Base-by-base conservation (phyloP, 352 stramenopile species). In the Albugo laibachii region DNA sequence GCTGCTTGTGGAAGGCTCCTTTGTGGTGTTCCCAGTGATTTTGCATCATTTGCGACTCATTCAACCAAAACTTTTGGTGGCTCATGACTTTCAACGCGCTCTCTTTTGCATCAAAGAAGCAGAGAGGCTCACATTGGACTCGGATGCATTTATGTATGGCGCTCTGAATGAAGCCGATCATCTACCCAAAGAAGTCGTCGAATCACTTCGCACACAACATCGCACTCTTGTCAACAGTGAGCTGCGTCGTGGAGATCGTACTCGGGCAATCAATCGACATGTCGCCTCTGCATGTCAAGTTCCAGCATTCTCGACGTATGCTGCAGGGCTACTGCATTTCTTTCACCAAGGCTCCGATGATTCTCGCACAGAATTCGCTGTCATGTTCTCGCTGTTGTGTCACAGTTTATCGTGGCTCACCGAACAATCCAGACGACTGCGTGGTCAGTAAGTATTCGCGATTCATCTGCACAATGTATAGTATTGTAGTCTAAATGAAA, bases 21-120 rank as follows among this genome's bases (percentile, higher is more conserved):
- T 74, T 40, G 75, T 91, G 20, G 73, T 95, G 1, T 92, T 94
- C 36, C 55, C 80, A 8, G 70, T 87, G 24, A 83, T 84, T 44
- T 62, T 93, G 40, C 68, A 80, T n/a, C 72, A 87, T 36, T 54
- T 87, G 31, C 66, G 75, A 20, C 66, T 57, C 6, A 49, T 87
- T 11, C 66, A 83, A 49, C 56, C 61, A 18, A 47, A 48, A n/a
- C 41, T 87, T 15, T 47, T 85, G 13, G 42, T 16, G 8, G 47
- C 80, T 1, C 51, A 68, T 13, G 75, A 87, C 42, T 87, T 87
- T 24, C 75, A 87, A 36, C 50, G 55, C 8, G 72, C 85, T 39
- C 49, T 87, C 19, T 70, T 69, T n/a, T 65, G 65, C 13, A 82
- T 87, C 48, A 87, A 87, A 47, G 59, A 75, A 8, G 59, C 57